These are phyloP conservation scores for Phlebiopsis gigantea DNA, from an alignment of 768 basidiomycete genomes.

Conservation along the genomic window DNA sequence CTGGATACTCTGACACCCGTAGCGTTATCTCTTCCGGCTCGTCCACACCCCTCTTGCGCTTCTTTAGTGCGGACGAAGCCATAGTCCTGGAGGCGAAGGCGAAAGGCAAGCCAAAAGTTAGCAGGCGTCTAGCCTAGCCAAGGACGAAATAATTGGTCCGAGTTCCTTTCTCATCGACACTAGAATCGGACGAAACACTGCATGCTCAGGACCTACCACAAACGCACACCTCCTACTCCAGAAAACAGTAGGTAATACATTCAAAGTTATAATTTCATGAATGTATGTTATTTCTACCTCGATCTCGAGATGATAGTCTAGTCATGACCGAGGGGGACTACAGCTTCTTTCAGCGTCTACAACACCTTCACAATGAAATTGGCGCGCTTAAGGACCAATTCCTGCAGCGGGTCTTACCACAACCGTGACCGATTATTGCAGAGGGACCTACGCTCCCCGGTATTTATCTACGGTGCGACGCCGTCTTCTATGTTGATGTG, in stretches of 20 bases:
- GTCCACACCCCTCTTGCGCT: conserved; percentile 42
- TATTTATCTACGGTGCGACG: conserved; percentile 1
- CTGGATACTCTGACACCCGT: conserved; percentile 28
- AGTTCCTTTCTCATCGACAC: too few relatives aligned
- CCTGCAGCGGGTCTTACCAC: neutral
- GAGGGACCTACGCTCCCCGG: neutral
- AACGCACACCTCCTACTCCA: too few relatives aligned
- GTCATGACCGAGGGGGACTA: too few relatives aligned
- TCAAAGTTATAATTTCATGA: too few relatives aligned
- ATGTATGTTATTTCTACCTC: too few relatives aligned
- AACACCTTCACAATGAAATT: neutral
- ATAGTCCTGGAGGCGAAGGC: neutral
- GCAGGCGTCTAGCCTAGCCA: too few relatives aligned
- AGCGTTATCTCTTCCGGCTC: conserved; percentile 33
- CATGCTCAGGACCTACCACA: too few relatives aligned
- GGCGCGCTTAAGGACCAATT: neutral
- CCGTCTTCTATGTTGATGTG: neutral
- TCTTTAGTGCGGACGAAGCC: conserved; percentile 22
- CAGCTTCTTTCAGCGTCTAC: too few relatives aligned
- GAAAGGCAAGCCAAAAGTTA: neutral
- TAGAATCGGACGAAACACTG: too few relatives aligned
- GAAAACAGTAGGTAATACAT: too few relatives aligned
- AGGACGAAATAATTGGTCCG: too few relatives aligned
- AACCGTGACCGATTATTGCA: conserved; percentile 2
- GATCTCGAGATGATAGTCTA: too few relatives aligned